Evolutionary conservation across 108 stramenopile species (phyloP).

Genomic region (Nitzschia putrida): DNA sequence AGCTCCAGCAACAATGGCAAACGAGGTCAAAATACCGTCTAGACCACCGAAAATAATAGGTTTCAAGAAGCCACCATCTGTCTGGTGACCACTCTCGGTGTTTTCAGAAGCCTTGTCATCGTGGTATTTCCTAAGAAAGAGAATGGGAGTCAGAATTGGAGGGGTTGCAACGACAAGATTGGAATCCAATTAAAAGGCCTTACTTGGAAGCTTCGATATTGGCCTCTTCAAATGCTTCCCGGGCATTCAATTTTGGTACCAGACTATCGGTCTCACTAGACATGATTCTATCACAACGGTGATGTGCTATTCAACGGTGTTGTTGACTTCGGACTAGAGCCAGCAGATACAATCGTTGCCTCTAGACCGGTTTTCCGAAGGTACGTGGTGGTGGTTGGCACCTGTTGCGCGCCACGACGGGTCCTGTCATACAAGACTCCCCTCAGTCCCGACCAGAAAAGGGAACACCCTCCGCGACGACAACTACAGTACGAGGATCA

Average conservation of each 20-base stretch:
- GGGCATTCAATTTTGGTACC: conserved; percentile 32
- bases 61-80: conserved; percentile 79
- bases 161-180: neutral
- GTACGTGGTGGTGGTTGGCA: no score
- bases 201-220: conserved; percentile 64
- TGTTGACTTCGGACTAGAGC: no score
- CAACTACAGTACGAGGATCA: no score
- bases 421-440: no score
- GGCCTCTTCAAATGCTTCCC: conserved; percentile 64
- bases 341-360: no score
- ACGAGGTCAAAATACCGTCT: conserved; percentile 96
- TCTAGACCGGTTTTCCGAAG: no score
- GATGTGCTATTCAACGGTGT: no score
- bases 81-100: conserved; percentile 66
- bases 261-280: neutral
- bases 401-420: no score
- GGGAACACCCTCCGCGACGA: no score
- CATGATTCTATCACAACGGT: conserved; percentile 1
- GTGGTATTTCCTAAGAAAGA: conserved; percentile 57
- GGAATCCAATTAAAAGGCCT: conserved; percentile 11
- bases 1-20: conserved; percentile 97
- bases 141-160: conserved; percentile 1
- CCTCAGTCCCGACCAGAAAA: no score
- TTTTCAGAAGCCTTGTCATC: conserved; percentile 37
- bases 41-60: conserved; percentile 96